Evolutionary conservation across 331 rosid genomes (phyloP).

Genomic region (Prunus yedoensis): DNA sequence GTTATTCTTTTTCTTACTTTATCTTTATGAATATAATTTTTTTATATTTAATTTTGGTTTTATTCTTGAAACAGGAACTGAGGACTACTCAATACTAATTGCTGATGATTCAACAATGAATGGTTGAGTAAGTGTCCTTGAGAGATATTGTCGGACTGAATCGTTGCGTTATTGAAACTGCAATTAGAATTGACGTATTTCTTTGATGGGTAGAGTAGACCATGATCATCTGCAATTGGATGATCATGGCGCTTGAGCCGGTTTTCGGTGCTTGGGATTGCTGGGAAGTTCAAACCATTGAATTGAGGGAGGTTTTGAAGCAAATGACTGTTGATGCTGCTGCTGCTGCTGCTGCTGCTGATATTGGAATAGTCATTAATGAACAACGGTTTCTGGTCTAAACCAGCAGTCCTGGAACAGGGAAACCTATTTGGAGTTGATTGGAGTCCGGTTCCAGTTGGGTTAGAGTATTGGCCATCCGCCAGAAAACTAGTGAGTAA

Average conservation of each 20-base stretch:
- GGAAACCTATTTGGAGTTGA: constrained; percentile 2
- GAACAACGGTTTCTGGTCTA: constrained; percentile 26
- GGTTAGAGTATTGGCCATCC: constrained; percentile 33
- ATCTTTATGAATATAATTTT: too few species aligned
- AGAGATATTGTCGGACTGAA: too few species aligned
- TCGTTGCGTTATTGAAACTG: constrained; percentile 27
- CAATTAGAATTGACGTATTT: constrained; percentile 37
- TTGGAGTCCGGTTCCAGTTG: constrained; percentile 26
- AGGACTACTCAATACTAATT: constrained; percentile 46
- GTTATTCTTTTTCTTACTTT: not conserved
- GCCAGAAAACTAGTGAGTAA: constrained; percentile 45
- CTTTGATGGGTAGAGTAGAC: constrained; percentile 34
- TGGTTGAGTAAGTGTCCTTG: constrained; percentile 33
- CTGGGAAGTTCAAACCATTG: constrained; percentile 12
- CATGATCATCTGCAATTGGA: constrained; percentile 29
- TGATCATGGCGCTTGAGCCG: constrained; percentile 44
- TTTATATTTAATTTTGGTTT: not conserved
- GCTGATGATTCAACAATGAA: constrained; percentile 49
- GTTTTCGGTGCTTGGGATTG: constrained; percentile 27
- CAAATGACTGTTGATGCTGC: constrained; percentile 12
- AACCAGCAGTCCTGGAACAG: constrained; percentile 1
- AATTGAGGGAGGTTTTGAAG: constrained; percentile 38
- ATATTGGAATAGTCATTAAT: not conserved
- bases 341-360: not conserved
- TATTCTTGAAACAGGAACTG: constrained; percentile 45